Conservation (phyloP, 2,329 filamentous ascomycete species). For the Microsporum ferrugineum region DNA sequence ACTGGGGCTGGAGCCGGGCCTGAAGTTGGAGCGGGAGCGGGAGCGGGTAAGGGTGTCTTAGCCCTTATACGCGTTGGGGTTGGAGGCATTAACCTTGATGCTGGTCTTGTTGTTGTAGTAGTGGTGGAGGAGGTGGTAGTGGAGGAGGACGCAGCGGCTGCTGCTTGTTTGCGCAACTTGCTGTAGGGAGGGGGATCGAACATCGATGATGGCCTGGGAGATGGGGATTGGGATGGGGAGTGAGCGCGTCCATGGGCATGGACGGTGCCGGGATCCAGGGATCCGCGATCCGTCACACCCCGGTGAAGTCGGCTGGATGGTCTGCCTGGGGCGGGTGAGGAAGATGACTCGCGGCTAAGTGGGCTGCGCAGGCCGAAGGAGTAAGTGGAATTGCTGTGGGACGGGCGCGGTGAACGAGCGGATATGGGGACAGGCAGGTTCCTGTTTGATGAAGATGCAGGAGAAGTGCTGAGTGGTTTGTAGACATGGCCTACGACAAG, state of each 20-base stretch:
- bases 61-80: conserved; percentile 13
- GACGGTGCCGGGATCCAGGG: conserved; percentile 1
- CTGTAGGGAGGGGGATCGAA: conserved; percentile 35
- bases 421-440: conserved; percentile 23
- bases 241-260: conserved; percentile 4
- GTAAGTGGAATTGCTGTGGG: conserved; percentile 15
- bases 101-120: conserved; percentile 10
- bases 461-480: conserved; percentile 50
- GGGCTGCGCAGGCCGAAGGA: conserved; percentile 34
- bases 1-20: neutral
- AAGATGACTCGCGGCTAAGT: conserved; percentile 32
- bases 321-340: conserved; percentile 28
- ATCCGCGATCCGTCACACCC: conserved; percentile 2
- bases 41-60: neutral
- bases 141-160: neutral
- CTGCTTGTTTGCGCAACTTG: conserved; percentile 25
- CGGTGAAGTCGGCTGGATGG: conserved; percentile 23
- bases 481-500: conserved; percentile 59
- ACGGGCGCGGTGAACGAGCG: conserved; percentile 20
- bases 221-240: conserved; percentile 23
- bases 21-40: neutral
- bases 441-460: conserved; percentile 46
- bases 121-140: conserved; percentile 11
- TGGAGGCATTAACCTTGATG: conserved; percentile 12
- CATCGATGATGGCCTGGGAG: conserved; percentile 20